Evolutionary conservation across 148 eudicot species (phyloP).

Genomic region (Rhododendron williamsianum): DNA sequence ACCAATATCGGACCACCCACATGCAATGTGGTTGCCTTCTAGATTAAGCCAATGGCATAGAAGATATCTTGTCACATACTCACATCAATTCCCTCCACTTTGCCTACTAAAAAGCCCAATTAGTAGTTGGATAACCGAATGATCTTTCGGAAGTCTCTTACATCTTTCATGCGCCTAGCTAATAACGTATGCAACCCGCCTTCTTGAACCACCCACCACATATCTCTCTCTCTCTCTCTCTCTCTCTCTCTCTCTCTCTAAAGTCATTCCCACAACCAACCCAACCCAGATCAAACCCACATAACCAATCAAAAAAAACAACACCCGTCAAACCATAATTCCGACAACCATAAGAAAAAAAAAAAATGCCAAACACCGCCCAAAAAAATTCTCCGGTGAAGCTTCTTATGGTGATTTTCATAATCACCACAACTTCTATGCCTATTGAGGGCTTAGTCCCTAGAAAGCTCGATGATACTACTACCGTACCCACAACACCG

Average conservation of each 20-base stretch:
- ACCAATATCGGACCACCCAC: not conserved
- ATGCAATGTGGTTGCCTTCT: not conserved
- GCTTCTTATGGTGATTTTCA: not conserved
- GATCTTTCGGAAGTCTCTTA: not conserved
- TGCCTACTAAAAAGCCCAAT: not conserved
- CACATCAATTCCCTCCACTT: not conserved
- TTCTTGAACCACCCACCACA: not conserved
- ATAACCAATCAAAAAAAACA: not conserved
- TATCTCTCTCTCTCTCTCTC: not conserved
- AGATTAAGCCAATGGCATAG: not conserved
- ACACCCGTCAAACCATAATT: not conserved
- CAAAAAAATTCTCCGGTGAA: not conserved
- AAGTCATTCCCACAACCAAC: not conserved
- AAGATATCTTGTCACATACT: not conserved
- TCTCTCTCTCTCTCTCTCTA: not conserved
- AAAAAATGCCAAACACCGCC: not conserved
- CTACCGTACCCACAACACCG: slow-evolving; percentile 10
- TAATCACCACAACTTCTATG: not conserved
- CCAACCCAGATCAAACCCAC: not conserved
- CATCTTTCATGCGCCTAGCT: not conserved
- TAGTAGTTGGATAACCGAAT: not conserved
- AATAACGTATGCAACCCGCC: not conserved
- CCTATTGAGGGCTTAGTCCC: not conserved
- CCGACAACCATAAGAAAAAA: not conserved
- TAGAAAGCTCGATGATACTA: slow-evolving; percentile 19